Percentiles rank a stretch among this genome's conserved stretches.
phyloP scores from a whole-genome alignment of 306 rosid species.

The Mucuna pruriens region DNA sequence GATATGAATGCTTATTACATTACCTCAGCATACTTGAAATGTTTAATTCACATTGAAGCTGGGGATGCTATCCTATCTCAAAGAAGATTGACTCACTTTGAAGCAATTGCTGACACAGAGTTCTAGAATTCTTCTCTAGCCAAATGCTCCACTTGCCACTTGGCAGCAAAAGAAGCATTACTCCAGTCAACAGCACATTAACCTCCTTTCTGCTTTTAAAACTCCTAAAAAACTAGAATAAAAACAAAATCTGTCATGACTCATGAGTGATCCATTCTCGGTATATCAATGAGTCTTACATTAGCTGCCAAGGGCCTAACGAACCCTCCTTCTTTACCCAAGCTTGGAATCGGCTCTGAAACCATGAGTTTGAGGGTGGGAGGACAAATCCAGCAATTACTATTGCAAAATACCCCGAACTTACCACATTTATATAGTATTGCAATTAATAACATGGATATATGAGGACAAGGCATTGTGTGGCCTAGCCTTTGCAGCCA shows the following conservation, averaged over 20 bases:
- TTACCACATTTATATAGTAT: neutral
- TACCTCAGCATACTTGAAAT: neutral
- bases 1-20: neutral
- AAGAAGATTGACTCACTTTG: neutral
- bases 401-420: neutral
- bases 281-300: no score
- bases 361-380: neutral
- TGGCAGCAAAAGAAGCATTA: neutral
- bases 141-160: neutral
- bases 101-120: neutral
- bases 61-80: neutral
- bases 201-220: neutral
- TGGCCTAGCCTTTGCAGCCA: neutral
- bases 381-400: neutral
- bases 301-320: no score
- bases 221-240: neutral
- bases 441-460: neutral
- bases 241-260: no score
- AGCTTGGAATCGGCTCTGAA: no score
- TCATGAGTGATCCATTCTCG: no score
- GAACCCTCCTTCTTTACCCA: no score
- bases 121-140: neutral
- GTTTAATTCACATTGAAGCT: neutral
- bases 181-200: neutral
- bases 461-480: neutral